Base-by-base conservation (phyloP, 140 eudicot genomes). In the Senecio squalidus region DNA sequence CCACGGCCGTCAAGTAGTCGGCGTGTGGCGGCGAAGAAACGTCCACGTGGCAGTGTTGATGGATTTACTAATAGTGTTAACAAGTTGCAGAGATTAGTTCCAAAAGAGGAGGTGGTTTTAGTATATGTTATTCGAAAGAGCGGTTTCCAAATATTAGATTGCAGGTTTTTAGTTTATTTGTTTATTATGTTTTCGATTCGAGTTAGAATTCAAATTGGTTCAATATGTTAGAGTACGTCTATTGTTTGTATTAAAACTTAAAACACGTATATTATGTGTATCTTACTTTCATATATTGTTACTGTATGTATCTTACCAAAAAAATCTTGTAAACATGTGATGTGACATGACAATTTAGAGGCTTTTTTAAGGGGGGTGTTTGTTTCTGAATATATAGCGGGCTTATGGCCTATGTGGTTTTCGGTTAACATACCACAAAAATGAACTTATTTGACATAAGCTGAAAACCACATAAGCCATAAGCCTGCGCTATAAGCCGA, bases 71-170 rank as follows among this genome's bases (percentile, higher is more conserved):
- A 84, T 59, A 81, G 91, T 67, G 90, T 88, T 5, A 81, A 67
- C 85, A 88, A 88, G 83, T 67, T 88, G 2, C 96, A 88, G 94
- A 88, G 83, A 84, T 88, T 61, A 78, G 83, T 43, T 84, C 96
- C 5, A 84, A 77, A 59, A 76, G 88, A 3, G 83, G 70, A 66
- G 83, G 96, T 3, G 73, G 83, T 48, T 88, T 88, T 61, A 76
- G 91, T 55, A 84, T 76, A 89, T 84, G 83, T 55, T 80, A 79
- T 72, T 83, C 94, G 13, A 91, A 84, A 36, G 96, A 88, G 61
- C 63, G 91, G 26, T 88, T 88, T 34, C 74, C 94, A 33, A 81
- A 88, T 61, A 81, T 88, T 22, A 75, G 76, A 1, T 65, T 88
- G 72, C 94, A 84, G 96, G 96, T 81, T 68, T 3, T 56, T 1